phyloP scores from a whole-genome alignment of 345 rosid species.

The Toxicodendron radicans region DNA sequence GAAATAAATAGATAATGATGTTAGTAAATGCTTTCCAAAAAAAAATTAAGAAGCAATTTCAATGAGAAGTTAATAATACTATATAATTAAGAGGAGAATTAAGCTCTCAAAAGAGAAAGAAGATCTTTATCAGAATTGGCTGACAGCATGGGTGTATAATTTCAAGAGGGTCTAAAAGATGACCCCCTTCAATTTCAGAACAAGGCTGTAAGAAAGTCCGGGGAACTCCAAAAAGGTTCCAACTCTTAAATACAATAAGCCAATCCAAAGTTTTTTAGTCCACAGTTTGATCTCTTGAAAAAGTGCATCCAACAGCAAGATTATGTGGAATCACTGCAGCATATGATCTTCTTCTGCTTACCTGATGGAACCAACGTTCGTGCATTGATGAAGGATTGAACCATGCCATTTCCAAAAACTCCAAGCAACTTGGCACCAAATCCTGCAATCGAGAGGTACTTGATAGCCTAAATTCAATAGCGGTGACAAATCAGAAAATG shows the following conservation, averaged over 20 bases:
- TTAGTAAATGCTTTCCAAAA: not conserved
- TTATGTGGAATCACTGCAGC: not conserved
- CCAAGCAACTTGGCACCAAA: constrained; percentile 96
- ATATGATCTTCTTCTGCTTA: constrained; percentile 24
- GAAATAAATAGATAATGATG: not conserved
- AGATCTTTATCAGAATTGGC: too few relatives aligned
- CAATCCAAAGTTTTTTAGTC: too few relatives aligned
- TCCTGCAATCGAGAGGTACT: constrained; percentile 93
- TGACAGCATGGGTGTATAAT: too few relatives aligned
- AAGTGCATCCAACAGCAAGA: not conserved
- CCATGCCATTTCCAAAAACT: constrained; percentile 93
- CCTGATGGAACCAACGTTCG: constrained; percentile 77
- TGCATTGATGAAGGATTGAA: constrained; percentile 88
- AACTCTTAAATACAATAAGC: too few relatives aligned
- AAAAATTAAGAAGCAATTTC: not conserved
- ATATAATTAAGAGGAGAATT: not conserved
- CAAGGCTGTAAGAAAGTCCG: too few relatives aligned
- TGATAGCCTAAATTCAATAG: constrained; percentile 67
- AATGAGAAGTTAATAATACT: not conserved
- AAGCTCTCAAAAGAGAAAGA: not conserved
- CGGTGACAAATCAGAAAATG: constrained; percentile 22
- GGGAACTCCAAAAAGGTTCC: too few relatives aligned
- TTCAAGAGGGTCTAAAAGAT: too few relatives aligned
- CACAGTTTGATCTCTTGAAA: too few relatives aligned
- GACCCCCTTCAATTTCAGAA: too few relatives aligned